Evolutionary conservation across 2,329 filamentous ascomycete genomes (phyloP).

Genomic region (Chaetomium sp.): DNA sequence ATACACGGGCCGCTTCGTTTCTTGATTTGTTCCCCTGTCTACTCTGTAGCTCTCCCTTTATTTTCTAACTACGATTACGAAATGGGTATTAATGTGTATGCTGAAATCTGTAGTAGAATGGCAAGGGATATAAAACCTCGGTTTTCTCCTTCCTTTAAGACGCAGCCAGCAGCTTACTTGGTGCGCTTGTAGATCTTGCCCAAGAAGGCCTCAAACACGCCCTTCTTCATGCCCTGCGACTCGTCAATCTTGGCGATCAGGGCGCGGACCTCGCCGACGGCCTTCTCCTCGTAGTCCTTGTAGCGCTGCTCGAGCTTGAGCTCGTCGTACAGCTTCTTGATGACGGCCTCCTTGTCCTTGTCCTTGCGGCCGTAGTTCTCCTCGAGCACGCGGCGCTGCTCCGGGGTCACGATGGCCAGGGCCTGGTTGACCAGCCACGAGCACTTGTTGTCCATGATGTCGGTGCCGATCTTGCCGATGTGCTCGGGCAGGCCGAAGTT

Average conservation of each 20-base stretch:
- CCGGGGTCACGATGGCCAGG: slow-evolving; percentile 73
- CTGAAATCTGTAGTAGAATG: background rate
- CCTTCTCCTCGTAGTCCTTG: slow-evolving; percentile 85
- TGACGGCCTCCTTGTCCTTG: slow-evolving; percentile 73
- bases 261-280: slow-evolving; percentile 72
- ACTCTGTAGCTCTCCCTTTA: slow-evolving; percentile 2
- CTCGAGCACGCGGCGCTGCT: slow-evolving; percentile 86
- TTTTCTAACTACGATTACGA: slow-evolving; percentile 3
- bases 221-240: slow-evolving; percentile 84
- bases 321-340: slow-evolving; percentile 89
- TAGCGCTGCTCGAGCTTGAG: slow-evolving; percentile 82
- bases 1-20: slow-evolving; percentile 5
- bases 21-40: background rate
- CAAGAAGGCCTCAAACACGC: slow-evolving; percentile 85
- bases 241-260: slow-evolving; percentile 83
- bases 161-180: slow-evolving; percentile 62
- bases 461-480: slow-evolving; percentile 98
- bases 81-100: slow-evolving; percentile 19
- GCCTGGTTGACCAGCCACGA: slow-evolving; percentile 98
- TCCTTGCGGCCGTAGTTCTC: slow-evolving; percentile 95
- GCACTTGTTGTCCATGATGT: slow-evolving; percentile 99
- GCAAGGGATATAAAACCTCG: background rate
- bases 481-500: slow-evolving; percentile 91
- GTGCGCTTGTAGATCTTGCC: slow-evolving; percentile 97
- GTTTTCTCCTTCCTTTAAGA: background rate